A percentile compares a stretch with the other conserved stretches of the same genome.
Conservation (phyloP, 441 rosid species). For the Adansonia gregorii region DNA sequence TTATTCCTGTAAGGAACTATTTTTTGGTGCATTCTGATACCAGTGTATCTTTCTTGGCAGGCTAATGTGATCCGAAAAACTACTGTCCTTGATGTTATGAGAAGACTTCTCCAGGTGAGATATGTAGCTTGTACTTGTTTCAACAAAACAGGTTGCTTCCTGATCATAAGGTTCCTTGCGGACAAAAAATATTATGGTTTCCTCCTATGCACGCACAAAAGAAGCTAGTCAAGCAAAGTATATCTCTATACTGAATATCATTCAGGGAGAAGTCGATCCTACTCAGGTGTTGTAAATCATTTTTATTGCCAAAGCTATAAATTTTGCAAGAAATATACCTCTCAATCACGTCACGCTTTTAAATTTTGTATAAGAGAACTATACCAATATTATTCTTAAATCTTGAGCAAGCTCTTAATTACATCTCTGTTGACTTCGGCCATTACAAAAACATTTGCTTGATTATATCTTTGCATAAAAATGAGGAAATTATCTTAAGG, state of each 20-base stretch:
- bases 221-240: constrained; percentile 99
- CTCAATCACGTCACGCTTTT: background rate
- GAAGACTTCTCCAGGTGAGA: constrained; percentile 91
- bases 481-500: background rate
- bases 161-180: constrained; percentile 38
- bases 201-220: constrained; percentile 93
- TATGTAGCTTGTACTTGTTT: constrained; percentile 16
- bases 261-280: constrained; percentile 99
- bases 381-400: background rate
- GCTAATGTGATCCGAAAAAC: constrained; percentile 97
- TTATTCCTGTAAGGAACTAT: background rate
- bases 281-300: constrained; percentile 65
- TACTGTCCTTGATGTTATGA: constrained; percentile 97
- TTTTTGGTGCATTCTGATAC: constrained; percentile 29
- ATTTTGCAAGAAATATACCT: background rate
- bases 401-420: background rate
- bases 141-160: constrained; percentile 14
- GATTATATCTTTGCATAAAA: background rate
- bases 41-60: constrained; percentile 51
- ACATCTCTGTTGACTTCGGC: background rate
- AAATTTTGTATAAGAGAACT: background rate
- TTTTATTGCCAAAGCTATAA: background rate
- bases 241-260: constrained; percentile 91
- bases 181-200: constrained; percentile 97
- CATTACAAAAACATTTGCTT: background rate